Base-by-base conservation (phyloP, 805 yeast species). In the Zygotorulaspora sp. region DNA sequence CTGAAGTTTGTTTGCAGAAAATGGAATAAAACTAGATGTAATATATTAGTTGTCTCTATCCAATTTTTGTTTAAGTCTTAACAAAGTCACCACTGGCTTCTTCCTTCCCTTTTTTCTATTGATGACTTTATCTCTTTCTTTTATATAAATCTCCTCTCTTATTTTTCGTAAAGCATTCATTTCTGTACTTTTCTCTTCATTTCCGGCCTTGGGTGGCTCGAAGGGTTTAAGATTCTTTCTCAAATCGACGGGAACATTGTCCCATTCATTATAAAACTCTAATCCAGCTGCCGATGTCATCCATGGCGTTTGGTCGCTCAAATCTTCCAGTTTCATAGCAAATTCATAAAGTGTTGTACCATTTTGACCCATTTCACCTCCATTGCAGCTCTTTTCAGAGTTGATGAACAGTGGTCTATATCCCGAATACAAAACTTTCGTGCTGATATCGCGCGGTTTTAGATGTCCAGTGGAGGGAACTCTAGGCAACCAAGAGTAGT, bases 211-310 rank as follows among this genome's bases (percentile, higher is more conserved):
- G 4, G 68, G 68, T 10, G 62, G 62, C 13, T 52, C 56, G 40
- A 57, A 66, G 1, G 71, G 71, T 28, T 50, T 48, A 26, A 65
- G 40, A 13, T 49, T 50, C 24, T 48, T 50, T 4, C 53, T 47
- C 6, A 59, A 49, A 6, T 59, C 59, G 35, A 54, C 49, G 21
- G 67, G 67, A 11, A 60, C 35, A 20, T 48, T 46, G 24, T 59
- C 62, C 64, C 64, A 61, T 34, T 59, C 65, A 6, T 49, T 48
- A 35, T 56, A 64, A n/a, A 44, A 47, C 38, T 63, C 66, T 9
- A 57, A 35, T 0, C 68, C 67, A 1, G 66, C 53, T 1, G 67
- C 66, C 9, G 67, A 61, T 36, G 55, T 52, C 14, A 52, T 49
- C 68, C 68, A 64, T 6, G 60, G 55, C 1, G 62, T 52, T 35